Base-by-base conservation (phyloP, 352 stramenopile genomes). In the Phytophthora pini region DNA sequence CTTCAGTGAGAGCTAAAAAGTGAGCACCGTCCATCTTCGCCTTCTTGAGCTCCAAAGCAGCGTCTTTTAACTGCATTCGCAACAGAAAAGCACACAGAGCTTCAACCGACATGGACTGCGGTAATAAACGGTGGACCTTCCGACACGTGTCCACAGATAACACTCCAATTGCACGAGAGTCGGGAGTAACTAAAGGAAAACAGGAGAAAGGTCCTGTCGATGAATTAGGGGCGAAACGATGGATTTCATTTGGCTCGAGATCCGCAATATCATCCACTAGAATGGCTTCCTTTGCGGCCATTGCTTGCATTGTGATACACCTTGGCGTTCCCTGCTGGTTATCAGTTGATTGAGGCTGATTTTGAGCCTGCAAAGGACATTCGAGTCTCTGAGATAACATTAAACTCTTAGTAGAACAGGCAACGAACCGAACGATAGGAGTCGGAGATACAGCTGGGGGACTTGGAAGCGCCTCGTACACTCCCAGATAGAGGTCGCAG, bases 401-500 rank as follows among this genome's bases (percentile, higher is more conserved):
- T 6, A 44, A 36, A 47, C 83, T 92, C 32, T 80, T 76, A 0
- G 74, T 45, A 12, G 84, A 90, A 10, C 71, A 74, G 4, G 74
- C 86, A 1, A 72, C 71, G 48, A 86, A 92, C 0, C 74, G 67
- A 10, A 94, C 49, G 5, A 86, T 24, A 0, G 75, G 70, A 22
- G 36, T 76, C 3, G 73, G 45, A 1, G 68, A 74, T 1, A 63
- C 53, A 11, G 47, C 43, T 11, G 63, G 59, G 0, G 70, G 79
- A 40, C 74, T 76, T 1, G 82, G 79, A n/a, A 91, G 65, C 2
- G 62, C 44, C 39, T 94, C 82, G 38, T 79, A 73, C 66, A 92
- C 80, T 1, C 68, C 82, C 9, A 94, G 32, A 63, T 94, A 94
- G 39, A 92, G 46, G 50, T 93, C 86, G 32, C 79, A 90, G 31